phyloP scores from a whole-genome alignment of 352 stramenopile species.

The Phytophthora tubulina region DNA sequence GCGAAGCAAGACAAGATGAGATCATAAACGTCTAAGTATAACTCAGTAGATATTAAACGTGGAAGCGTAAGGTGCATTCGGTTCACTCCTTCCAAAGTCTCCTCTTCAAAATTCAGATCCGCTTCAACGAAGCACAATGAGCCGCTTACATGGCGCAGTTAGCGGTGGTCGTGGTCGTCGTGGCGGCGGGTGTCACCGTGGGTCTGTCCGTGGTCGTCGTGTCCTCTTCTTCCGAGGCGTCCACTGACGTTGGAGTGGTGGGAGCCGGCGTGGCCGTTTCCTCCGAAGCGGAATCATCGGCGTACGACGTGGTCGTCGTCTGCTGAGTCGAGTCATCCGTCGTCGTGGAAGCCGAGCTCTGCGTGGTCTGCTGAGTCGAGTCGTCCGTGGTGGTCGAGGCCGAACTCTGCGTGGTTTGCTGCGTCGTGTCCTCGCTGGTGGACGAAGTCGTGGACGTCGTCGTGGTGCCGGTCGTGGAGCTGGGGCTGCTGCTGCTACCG shows the following conservation, averaged over 20 bases:
- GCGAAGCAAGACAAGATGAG: constrained; percentile 5
- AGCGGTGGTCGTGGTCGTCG: constrained; percentile 36
- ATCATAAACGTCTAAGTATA: constrained; percentile 33
- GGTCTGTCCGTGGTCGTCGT: constrained; percentile 29
- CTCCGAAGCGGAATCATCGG: constrained; percentile 11
- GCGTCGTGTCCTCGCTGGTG: constrained; percentile 24
- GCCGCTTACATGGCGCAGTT: constrained; percentile 36
- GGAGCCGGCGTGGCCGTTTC: constrained; percentile 30
- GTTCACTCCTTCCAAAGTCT: constrained; percentile 19
- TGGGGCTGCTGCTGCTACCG: constrained; percentile 20
- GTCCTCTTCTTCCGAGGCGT: constrained; percentile 37
- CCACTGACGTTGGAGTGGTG: constrained; percentile 24
- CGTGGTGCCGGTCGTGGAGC: constrained; percentile 28
- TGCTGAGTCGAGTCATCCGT: constrained; percentile 29
- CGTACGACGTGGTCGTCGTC: constrained; percentile 19
- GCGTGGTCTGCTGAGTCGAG: constrained; percentile 28
- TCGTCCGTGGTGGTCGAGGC: constrained; percentile 29
- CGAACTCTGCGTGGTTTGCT: constrained; percentile 31
- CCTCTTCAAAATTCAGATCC: constrained; percentile 30
- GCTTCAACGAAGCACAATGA: background rate
- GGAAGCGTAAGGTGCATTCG: constrained; percentile 24
- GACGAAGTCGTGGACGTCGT: constrained; percentile 26
- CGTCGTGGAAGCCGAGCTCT: constrained; percentile 18
- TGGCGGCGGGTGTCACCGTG: constrained; percentile 28
- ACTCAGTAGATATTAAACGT: constrained; percentile 26